Evolutionary conservation across 2,329 filamentous ascomycete species (phyloP), one percentile per base, ranked within the genome.

Genomic region (Microcyclospora tardicrescens): DNA sequence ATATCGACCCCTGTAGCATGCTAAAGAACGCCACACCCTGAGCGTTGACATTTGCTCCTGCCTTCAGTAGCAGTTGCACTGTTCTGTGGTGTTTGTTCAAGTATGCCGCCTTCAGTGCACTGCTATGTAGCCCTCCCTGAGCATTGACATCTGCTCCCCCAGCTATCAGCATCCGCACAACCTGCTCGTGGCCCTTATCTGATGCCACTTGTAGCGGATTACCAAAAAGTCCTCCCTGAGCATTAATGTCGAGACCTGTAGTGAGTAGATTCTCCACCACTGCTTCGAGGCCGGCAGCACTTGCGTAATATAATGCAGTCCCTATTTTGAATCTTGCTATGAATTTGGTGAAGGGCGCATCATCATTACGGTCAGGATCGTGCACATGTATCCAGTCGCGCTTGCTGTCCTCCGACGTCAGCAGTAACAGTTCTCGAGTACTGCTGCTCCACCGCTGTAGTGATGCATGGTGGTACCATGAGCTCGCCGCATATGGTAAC

Each of bases 151-250:
- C 31, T 10, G 42, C 46, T 9, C 46, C 50, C 8, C 24, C 14
- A 10, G 41, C 40, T 13, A 50, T 30, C 27, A 53, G 44, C 15
- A 50, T 13, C 29, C 48, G 36, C n/a, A 56, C 47, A 12, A 52
- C 19, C 16, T 48, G 43, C 28, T 44, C 40, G 33, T 44, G 33
- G 5, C 45, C 51, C 27, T 28, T 29, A 5, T 5, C 16, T 28
- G 45, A 45, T 13, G 48, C 51, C 32, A 34, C 40, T 12, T 41
- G 41, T 8, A 52, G 39, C 8, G 53, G 38, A 42, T 29, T 47
- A 11, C 44, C 34, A 41, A 50, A 34, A 28, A 36, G n/a, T 16
- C 40, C 44, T 19, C 31, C 33, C 28, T 36, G 14, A 24, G 33
- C n/a, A 34, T 43, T 29, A 28, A 38, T 13, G 27, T 38, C 39